A percentile compares a stretch with the other conserved stretches of the same genome.
phyloP scores from a whole-genome alignment of 805 yeast species.

The Sugiyamaella marilandica region DNA sequence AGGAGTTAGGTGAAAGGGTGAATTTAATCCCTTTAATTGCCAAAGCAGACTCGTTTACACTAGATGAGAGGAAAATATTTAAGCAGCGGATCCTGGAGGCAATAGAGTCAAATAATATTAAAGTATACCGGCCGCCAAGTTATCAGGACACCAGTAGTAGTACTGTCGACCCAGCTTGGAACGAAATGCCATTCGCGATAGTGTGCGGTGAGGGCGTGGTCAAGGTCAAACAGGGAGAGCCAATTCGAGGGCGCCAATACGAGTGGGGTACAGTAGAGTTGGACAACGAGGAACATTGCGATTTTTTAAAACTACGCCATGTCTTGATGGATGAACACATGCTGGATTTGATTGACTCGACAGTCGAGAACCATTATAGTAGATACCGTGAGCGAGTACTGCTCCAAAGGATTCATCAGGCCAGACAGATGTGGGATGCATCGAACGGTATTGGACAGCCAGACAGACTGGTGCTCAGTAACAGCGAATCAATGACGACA shows the following conservation, averaged over 20 bases:
- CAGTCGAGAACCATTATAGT: constrained; percentile 79
- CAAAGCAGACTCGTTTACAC: constrained; percentile 79
- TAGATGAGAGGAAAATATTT: constrained; percentile 61
- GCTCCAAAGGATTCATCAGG: constrained; percentile 20
- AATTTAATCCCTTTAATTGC: constrained; percentile 88
- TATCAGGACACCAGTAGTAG: constrained; percentile 45
- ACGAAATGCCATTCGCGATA: constrained; percentile 70
- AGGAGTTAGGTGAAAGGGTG: constrained; percentile 70
- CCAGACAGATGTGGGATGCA: not conserved
- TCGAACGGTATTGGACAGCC: too few relatives aligned
- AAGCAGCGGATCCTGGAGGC: constrained; percentile 66
- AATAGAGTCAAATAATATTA: constrained; percentile 77
- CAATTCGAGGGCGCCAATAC: constrained; percentile 74
- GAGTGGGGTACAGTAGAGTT: constrained; percentile 98
- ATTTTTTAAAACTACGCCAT: constrained; percentile 78
- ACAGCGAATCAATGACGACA: too few relatives aligned
- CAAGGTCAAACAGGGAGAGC: constrained; percentile 53
- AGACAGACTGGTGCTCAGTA: too few relatives aligned
- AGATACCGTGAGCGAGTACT: constrained; percentile 49
- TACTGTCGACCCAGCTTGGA: constrained; percentile 26
- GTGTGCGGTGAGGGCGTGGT: constrained; percentile 59
- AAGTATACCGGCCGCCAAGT: constrained; percentile 49
- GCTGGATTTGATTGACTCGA: constrained; percentile 73
- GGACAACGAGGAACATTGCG: constrained; percentile 89
- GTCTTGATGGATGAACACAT: constrained; percentile 75